Evolutionary conservation across 306 rosid species (phyloP).

Genomic region (Pueraria montana): DNA sequence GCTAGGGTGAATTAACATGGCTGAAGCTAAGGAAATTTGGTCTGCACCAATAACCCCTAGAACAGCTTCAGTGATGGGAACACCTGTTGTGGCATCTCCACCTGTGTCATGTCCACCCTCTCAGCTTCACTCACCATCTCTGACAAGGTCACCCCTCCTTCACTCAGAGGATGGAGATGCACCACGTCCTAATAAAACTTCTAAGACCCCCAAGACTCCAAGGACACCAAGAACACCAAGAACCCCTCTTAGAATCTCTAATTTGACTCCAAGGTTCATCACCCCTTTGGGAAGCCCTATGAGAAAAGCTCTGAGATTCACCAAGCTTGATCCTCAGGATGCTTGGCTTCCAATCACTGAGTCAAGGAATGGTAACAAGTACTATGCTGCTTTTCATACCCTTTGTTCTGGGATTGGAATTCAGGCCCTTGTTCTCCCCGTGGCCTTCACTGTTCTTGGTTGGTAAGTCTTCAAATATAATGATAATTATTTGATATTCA

Average conservation of each 20-base stretch:
- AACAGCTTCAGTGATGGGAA: slow-evolving; percentile 48
- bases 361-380: slow-evolving; percentile 71
- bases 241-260: slow-evolving; percentile 53
- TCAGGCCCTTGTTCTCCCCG: slow-evolving; percentile 76
- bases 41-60: slow-evolving; percentile 80
- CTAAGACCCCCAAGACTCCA: slow-evolving; percentile 62
- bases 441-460: slow-evolving; percentile 71
- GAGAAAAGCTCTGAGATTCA: slow-evolving; percentile 57
- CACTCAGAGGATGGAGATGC: slow-evolving; percentile 46
- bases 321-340: slow-evolving; percentile 70
- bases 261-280: slow-evolving; percentile 57
- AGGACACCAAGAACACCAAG: slow-evolving; percentile 57
- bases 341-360: slow-evolving; percentile 80
- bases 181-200: slow-evolving; percentile 20
- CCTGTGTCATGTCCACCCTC: slow-evolving; percentile 79
- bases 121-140: slow-evolving; percentile 63
- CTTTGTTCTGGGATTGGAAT: slow-evolving; percentile 75
- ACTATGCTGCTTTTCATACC: slow-evolving; percentile 68
- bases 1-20: slow-evolving; percentile 45
- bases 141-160: slow-evolving; percentile 64
- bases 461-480: slow-evolving; percentile 54
- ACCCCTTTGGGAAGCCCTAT: slow-evolving; percentile 65
- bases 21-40: slow-evolving; percentile 61
- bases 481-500: neutral
- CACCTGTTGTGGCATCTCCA: slow-evolving; percentile 50